Percentiles rank a stretch among this genome's conserved stretches.
These are phyloP conservation scores for Alternaria sp. DNA, from an alignment of 2,329 filamentous ascomycete species.

Conservation along the genomic window DNA sequence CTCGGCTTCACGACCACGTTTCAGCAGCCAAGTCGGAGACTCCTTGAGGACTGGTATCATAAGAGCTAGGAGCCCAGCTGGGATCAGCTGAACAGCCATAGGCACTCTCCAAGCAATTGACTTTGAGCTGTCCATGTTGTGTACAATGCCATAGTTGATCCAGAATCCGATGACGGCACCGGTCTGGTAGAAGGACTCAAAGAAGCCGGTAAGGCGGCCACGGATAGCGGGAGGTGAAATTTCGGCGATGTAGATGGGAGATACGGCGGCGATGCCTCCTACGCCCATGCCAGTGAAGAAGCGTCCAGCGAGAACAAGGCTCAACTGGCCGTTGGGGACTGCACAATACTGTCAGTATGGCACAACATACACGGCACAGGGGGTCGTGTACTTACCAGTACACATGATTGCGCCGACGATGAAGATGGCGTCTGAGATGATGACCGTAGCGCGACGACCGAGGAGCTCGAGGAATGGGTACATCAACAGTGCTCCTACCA, in stretches of 20 bases:
- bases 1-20: conserved; percentile 46
- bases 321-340: conserved; percentile 44
- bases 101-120: conserved; percentile 70
- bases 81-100: conserved; percentile 58
- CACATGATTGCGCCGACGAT: conserved; percentile 52
- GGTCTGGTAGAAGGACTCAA: conserved; percentile 70
- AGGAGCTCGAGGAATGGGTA: conserved; percentile 55
- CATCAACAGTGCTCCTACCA: conserved; percentile 62
- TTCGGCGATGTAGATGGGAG: conserved; percentile 50
- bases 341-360: not conserved
- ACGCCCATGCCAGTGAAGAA: conserved; percentile 51
- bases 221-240: conserved; percentile 67
- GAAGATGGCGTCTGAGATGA: conserved; percentile 58
- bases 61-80: conserved; percentile 47
- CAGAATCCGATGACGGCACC: conserved; percentile 61
- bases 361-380: not conserved
- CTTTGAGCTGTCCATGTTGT: conserved; percentile 54
- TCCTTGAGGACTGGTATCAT: conserved; percentile 48
- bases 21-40: conserved; percentile 44
- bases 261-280: conserved; percentile 50
- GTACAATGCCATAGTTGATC: conserved; percentile 53
- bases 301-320: conserved; percentile 54
- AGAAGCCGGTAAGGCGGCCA: conserved; percentile 70
- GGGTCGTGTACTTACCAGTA: conserved; percentile 23
- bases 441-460: conserved; percentile 61